These are phyloP conservation scores for Gynostemma pentaphyllum DNA, from an alignment of 306 rosid species.

Conservation along the genomic window DNA sequence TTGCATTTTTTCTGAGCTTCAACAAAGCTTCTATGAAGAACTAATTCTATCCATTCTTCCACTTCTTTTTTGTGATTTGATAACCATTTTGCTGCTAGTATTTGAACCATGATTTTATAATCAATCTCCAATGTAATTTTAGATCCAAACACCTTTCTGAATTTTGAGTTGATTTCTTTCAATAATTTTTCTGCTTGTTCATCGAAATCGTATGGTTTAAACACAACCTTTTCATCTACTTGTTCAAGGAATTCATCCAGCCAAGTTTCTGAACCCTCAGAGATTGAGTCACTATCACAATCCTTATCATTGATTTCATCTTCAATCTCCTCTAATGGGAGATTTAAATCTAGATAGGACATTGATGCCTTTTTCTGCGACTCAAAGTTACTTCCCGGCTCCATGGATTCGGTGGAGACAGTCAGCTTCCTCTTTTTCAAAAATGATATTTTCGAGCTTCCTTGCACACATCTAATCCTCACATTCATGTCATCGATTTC, in stretches of 20 bases:
- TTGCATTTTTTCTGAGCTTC: constrained; percentile 41
- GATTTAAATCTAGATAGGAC: constrained; percentile 67
- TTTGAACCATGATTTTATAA: constrained; percentile 48
- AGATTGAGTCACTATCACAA: constrained; percentile 29
- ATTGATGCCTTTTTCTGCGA: constrained; percentile 33
- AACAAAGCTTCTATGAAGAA: constrained; percentile 42
- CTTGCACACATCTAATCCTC: constrained; percentile 28
- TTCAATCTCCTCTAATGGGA: constrained; percentile 60
- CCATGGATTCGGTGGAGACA: constrained; percentile 27
- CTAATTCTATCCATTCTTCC: constrained; percentile 62
- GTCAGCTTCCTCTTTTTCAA: constrained; percentile 49
- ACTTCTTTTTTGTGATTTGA: constrained; percentile 40
- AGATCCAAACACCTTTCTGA: constrained; percentile 32
- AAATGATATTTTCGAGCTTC: constrained; percentile 15
- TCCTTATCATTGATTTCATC: constrained; percentile 23
- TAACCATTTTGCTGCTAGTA: constrained; percentile 79
- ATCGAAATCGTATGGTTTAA: constrained; percentile 65
- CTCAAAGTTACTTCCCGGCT: constrained; percentile 22
- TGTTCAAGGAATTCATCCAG: constrained; percentile 43
- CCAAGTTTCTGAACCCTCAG: constrained; percentile 52
- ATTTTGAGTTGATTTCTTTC: constrained; percentile 28
- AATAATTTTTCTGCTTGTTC: constrained; percentile 39
- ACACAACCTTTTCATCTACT: constrained; percentile 39
- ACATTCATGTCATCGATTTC: constrained; percentile 29
- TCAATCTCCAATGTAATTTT: constrained; percentile 52